phyloP scores from a whole-genome alignment of 768 basidiomycete genomes.

The Tephrocybe sp. region DNA sequence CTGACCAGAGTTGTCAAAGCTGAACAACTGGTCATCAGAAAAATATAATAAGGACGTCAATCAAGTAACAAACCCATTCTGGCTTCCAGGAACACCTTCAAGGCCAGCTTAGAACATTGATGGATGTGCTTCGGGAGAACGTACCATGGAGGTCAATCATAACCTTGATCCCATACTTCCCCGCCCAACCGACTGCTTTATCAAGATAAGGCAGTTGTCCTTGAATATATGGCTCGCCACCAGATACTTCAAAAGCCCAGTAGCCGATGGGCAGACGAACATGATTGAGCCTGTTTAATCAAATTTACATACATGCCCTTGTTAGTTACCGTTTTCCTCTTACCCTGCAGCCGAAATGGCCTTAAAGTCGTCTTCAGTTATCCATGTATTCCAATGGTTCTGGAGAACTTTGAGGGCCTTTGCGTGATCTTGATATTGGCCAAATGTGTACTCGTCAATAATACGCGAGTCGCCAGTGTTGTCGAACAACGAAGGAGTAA shows the following conservation, averaged over 20 bases:
- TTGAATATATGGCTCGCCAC: constrained; percentile 77
- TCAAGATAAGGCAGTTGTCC: constrained; percentile 73
- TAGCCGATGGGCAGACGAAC: constrained; percentile 87
- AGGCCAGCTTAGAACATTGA: neutral
- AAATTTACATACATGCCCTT: constrained; percentile 3
- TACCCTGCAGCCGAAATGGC: constrained; percentile 77
- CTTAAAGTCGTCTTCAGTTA: constrained; percentile 78
- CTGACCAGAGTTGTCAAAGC: constrained; percentile 84
- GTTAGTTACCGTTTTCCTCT: constrained; percentile 17
- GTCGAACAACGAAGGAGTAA: constrained; percentile 76
- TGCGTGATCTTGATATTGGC: constrained; percentile 52
- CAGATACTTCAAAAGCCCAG: constrained; percentile 83
- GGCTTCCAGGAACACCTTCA: constrained; percentile 78
- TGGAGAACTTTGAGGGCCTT: constrained; percentile 53
- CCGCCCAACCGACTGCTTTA: constrained; percentile 72
- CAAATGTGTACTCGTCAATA: constrained; percentile 81
- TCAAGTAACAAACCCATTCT: constrained; percentile 60
- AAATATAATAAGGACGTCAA: neutral
- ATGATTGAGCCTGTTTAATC: constrained; percentile 65
- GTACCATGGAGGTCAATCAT: constrained; percentile 75
- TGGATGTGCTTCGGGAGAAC: constrained; percentile 8
- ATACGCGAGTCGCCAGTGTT: constrained; percentile 58
- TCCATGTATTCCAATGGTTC: constrained; percentile 81
- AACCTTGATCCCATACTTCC: constrained; percentile 69
- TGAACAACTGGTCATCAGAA: constrained; percentile 24